phyloP scores from a whole-genome alignment of 106 monocot species.

The Ottelia alismoides region DNA sequence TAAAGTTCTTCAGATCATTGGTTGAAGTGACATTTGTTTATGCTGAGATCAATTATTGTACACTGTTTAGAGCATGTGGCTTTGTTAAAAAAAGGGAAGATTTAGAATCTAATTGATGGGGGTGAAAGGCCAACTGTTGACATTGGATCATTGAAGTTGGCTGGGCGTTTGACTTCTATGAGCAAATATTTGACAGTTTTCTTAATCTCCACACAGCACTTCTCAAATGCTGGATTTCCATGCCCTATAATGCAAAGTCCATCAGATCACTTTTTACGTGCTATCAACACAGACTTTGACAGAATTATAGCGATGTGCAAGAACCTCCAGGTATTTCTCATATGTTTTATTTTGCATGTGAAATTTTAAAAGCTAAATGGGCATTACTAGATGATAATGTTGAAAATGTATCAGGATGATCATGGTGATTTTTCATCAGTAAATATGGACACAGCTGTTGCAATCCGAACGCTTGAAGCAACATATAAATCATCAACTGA shows the following conservation, averaged over 20 bases:
- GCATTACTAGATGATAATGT: no score
- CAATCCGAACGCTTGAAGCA: constrained; percentile 94
- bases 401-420: constrained; percentile 57
- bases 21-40: no score
- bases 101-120: no score
- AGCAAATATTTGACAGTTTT: background rate
- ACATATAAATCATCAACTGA: constrained; percentile 88
- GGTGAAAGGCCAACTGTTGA: no score
- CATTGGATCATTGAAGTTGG: no score
- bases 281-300: constrained; percentile 95
- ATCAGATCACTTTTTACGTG: constrained; percentile 94
- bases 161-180: background rate
- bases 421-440: constrained; percentile 93
- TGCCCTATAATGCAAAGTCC: constrained; percentile 99
- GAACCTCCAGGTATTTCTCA: constrained; percentile 66
- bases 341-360: background rate
- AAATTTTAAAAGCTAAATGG: background rate
- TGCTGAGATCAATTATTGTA: no score
- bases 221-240: constrained; percentile 97
- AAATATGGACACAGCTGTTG: constrained; percentile 99
- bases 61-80: no score
- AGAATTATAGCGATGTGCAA: constrained; percentile 99
- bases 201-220: constrained; percentile 50
- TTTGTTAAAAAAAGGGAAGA: no score
- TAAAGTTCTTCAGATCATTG: no score